Evolutionary conservation across 2,329 filamentous ascomycete species (phyloP).

Genomic region (Parafenestella ontariensis): DNA sequence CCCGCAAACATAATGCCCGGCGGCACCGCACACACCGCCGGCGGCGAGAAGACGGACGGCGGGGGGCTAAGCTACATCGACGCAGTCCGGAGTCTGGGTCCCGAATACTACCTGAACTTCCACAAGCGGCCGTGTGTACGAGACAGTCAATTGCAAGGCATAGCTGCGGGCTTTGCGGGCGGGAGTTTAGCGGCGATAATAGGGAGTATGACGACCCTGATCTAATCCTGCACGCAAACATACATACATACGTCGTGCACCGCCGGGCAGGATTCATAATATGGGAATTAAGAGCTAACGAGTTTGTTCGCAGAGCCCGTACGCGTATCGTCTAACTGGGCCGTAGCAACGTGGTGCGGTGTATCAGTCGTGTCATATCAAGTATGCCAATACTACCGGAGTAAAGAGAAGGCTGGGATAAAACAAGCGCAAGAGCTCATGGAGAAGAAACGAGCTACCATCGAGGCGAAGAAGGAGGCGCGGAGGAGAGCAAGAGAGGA

Average conservation of each 20-base stretch:
- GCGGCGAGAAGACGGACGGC: slow-evolving; percentile 54
- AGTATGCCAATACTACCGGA: slow-evolving; percentile 78
- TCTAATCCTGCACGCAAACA: neutral
- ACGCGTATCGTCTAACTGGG: slow-evolving; percentile 80
- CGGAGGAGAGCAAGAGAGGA: slow-evolving; percentile 53
- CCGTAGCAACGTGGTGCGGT: slow-evolving; percentile 76
- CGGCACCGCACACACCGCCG: slow-evolving; percentile 66
- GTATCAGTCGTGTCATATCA: slow-evolving; percentile 79
- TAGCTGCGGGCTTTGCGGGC: slow-evolving; percentile 77
- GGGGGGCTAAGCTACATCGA: slow-evolving; percentile 57
- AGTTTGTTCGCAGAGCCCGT: slow-evolving; percentile 60
- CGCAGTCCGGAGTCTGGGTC: slow-evolving; percentile 70
- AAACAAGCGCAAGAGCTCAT: slow-evolving; percentile 84
- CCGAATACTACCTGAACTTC: slow-evolving; percentile 73
- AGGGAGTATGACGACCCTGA: slow-evolving; percentile 66
- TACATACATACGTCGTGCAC: neutral
- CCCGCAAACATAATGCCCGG: slow-evolving; percentile 57
- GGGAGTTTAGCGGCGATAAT: slow-evolving; percentile 77
- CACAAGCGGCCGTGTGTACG: slow-evolving; percentile 84
- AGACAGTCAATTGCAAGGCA: slow-evolving; percentile 82
- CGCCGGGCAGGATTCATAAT: slow-evolving; percentile 19
- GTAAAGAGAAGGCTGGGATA: slow-evolving; percentile 81
- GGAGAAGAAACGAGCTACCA: slow-evolving; percentile 68
- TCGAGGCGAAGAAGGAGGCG: slow-evolving; percentile 55
- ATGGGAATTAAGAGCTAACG: neutral